Base-by-base conservation (phyloP, 192 early-diverging fungal species). In the Allomyces macrogynus region DNA sequence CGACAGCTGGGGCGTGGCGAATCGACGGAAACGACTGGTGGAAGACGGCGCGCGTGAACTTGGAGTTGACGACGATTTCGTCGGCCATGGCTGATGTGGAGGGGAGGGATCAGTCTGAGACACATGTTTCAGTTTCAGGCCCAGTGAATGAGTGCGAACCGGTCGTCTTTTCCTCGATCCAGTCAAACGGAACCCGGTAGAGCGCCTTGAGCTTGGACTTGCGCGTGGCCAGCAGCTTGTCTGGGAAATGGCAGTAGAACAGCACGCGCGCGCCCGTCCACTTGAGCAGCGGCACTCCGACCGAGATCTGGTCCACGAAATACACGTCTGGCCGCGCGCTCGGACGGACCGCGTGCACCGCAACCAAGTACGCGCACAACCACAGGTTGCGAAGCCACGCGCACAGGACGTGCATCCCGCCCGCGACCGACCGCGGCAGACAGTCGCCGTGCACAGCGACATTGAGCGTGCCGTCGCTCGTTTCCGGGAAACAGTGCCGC, bases 201-300 rank as follows among this genome's bases (percentile, higher is more conserved):
- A 89, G n/a, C 20, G 68, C 71, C 70, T 87, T 87, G 14, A 84
- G 61, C 14, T 77, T 10, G 4, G 82, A 77, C 26, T 81, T 78
- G 5, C 88, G 80, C 62, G 68, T 70, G 40, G 62, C 64, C 27
- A 88, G 71, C 60, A 93, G 75, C 66, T 91, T 88, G 70, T 97
- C 94, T 0, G 94, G 94, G 68, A 92, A 94, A 65, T 97, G 94
- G 71, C 94, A 93, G 71, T 97, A 97, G 74, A 97, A 97, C 60
- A 97, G 74, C 12, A 94, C 83, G 74, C 87, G 74, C 22, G 84
- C 76, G 2, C 73, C 69, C 24, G 82, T 78, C 68, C 82, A 78
- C 42, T 75, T 76, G 54, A 95, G 72, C 16, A 95, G 61, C n/a
- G 92, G 92, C 24, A 93, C 82, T 16, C 84, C 81, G 9, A 87